phyloP scores from a whole-genome alignment of 176 grass and related monocot species.

The Oryza nivara region DNA sequence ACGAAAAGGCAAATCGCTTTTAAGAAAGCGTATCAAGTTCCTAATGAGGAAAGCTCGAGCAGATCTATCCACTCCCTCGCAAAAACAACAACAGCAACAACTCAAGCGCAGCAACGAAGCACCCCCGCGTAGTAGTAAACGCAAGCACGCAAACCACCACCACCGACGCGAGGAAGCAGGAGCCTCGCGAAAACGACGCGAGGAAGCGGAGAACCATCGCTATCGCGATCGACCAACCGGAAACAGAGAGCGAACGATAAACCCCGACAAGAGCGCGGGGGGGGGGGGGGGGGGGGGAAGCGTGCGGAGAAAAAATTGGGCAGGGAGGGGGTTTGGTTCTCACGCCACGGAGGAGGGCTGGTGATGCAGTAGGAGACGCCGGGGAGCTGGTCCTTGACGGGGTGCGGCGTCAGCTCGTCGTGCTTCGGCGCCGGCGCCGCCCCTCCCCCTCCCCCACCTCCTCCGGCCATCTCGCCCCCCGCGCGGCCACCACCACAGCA shows the following conservation, averaged over 20 bases:
- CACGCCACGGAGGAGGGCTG: conserved; percentile 97
- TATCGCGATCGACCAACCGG: conserved; percentile 8
- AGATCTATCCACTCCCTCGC: conserved; percentile 49
- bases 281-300: not conserved
- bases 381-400: conserved; percentile 89
- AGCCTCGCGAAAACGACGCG: conserved; percentile 43
- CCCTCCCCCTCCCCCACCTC: conserved; percentile 40
- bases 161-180: not conserved
- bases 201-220: conserved; percentile 35
- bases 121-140: not conserved
- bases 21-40: conserved; percentile 30
- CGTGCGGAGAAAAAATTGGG: not conserved
- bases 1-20: conserved; percentile 34
- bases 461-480: conserved; percentile 61
- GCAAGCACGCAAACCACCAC: not conserved
- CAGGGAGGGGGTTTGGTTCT: conserved; percentile 18
- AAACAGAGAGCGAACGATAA: not conserved
- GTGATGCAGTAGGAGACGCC: conserved; percentile 95
- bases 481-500: not conserved
- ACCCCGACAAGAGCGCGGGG: not conserved
- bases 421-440: conserved; percentile 82
- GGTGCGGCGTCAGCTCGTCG: conserved; percentile 90
- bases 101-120: not conserved
- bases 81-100: not conserved
- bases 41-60: conserved; percentile 38